Evolutionary conservation across 2,329 filamentous ascomycete genomes (phyloP), one percentile per base, ranked within the genome.

Genomic region (Mycosphaerella sp.): DNA sequence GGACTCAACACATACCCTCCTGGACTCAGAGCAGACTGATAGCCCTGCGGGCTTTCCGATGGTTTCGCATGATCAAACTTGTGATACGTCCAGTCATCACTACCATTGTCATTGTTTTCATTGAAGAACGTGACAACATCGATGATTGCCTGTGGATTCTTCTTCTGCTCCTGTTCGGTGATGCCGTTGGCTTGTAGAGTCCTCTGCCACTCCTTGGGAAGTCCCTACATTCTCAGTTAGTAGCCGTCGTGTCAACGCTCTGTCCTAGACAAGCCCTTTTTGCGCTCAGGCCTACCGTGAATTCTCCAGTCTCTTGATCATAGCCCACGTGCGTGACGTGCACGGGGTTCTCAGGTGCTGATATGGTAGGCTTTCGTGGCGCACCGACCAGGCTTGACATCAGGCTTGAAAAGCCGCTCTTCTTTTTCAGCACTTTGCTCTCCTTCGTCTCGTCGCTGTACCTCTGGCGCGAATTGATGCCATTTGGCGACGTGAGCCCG

Each of bases 281-380:
- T n/a, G 8, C 31, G 42, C 31, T 29, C 43, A 14, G 50, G 80
- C 85, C 68, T 78, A 95, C 90, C 54, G 92, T 97, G 72, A 95
- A 98, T 74, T 95, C 89, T 62, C 93, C 93, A 3, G 93, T 97
- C 66, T 88, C 81, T 74, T 93, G 95, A 73, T 98, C 92, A 71
- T 95, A 96, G 64, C 92, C 92, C 62, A 98, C 93, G 72, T 98
- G 93, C 54, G 92, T 97, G 65, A 98, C 89, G 73, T 97, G 93
- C 56, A 97, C 90, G 46, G 93, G 93, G 66, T 98, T 97, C 72
- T 95, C 91, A 51, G 93, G 93, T 38, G 90, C 89, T n/a, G 93
- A 97, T 66, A 98, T 98, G 71, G 92, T 83, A 45, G 93, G 89
- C 61, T 90, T 89, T 72, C 91, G 88, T 50, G 88, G 90, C 36